A percentile compares a stretch with the other conserved stretches of the same genome.
These are phyloP conservation scores for Theileria luwenshuni DNA, from an alignment of 169 alveolate genomes.

Conservation along the genomic window DNA sequence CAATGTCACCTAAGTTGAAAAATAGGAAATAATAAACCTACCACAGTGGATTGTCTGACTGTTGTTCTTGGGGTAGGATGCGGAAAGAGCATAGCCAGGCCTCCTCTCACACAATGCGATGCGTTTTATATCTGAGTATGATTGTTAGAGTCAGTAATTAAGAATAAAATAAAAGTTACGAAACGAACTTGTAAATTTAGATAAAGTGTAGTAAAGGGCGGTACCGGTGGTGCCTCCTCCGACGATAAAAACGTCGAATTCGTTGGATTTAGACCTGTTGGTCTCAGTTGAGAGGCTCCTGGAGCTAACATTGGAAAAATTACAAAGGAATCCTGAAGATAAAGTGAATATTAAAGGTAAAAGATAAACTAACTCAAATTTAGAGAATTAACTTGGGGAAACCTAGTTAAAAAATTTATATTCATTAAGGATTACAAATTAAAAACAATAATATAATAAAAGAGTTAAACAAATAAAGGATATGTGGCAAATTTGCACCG, in stretches of 20 bases:
- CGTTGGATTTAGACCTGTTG: constrained; percentile 30
- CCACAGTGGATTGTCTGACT: constrained; percentile 86
- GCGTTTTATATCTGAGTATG: constrained; percentile 65
- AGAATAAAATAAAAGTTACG: background rate
- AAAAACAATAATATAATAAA: too few relatives aligned
- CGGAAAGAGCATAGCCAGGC: constrained; percentile 77
- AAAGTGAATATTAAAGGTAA: too few relatives aligned
- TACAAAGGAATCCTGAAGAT: constrained; percentile 14
- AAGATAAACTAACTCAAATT: too few relatives aligned
- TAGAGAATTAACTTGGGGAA: too few relatives aligned
- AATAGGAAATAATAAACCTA: background rate
- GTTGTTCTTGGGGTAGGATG: constrained; percentile 83
- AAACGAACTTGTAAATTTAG: constrained; percentile 75
- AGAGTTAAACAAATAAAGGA: too few relatives aligned
- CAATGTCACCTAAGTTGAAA: constrained; percentile 75
- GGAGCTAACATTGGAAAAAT: background rate
- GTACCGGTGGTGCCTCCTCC: constrained; percentile 89
- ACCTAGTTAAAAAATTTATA: too few relatives aligned
- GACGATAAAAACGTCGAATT: constrained; percentile 78
- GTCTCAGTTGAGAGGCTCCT: constrained; percentile 17
- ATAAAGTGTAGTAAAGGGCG: constrained; percentile 79
- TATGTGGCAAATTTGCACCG: too few relatives aligned
- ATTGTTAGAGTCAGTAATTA: background rate
- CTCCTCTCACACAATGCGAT: constrained; percentile 81
- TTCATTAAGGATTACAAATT: too few relatives aligned